Evolutionary conservation across 331 rosid species (phyloP).

Genomic region (Cucumis variabilis): DNA sequence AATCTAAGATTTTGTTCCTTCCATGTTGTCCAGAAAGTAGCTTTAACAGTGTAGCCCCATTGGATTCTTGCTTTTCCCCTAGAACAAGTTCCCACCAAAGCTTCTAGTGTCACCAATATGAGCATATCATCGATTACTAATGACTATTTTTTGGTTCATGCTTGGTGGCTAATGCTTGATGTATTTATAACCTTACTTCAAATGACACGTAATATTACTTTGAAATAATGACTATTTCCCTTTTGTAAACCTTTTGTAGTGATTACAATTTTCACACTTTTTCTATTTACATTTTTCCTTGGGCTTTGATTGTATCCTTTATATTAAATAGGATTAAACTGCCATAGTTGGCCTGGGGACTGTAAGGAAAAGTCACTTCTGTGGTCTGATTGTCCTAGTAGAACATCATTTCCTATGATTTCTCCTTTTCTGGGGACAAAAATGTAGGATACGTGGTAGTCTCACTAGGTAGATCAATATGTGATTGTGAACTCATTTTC

Average conservation of each 20-base stretch:
- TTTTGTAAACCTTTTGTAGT: background rate
- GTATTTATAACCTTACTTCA: background rate
- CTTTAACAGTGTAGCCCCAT: background rate
- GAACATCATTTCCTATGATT: background rate
- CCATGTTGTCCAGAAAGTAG: background rate
- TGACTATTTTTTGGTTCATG: background rate
- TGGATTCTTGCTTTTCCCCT: background rate
- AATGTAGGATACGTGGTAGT: background rate
- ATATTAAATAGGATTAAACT: background rate
- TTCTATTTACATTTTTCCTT: background rate
- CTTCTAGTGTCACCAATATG: background rate
- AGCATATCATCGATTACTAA: background rate
- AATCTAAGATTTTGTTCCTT: background rate
- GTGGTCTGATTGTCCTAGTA: background rate
- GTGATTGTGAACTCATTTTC: too few relatives aligned
- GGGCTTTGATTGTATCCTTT: background rate
- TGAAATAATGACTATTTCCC: background rate
- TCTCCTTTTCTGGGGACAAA: background rate
- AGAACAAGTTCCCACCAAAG: background rate
- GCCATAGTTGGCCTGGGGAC: background rate
- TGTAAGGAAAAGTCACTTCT: background rate
- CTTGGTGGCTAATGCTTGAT: background rate
- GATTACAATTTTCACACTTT: background rate
- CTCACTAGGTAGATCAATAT: background rate
- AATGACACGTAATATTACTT: background rate